Base-by-base conservation (phyloP, 225 moss, liverwort and hornwort species). In the Pleurozium schreberi region DNA sequence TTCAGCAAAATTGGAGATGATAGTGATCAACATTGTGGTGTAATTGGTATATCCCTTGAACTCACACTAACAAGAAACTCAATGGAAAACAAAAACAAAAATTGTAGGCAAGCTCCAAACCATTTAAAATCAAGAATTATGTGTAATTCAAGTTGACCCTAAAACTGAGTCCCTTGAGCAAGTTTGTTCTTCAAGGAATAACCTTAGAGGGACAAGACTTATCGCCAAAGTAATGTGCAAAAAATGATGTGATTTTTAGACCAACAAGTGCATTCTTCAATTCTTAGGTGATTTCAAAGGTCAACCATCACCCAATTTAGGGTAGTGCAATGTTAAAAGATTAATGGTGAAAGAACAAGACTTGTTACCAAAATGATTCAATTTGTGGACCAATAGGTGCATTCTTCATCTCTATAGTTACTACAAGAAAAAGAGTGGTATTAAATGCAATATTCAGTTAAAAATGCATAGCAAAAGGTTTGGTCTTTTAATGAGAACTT, bases 121-220 rank as follows among this genome's bases (percentile, higher is more conserved):
- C 5, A 43, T 43, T 42, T 27, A 15, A 43, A 71, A 43, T 9
- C 2, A 43, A 71, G 1, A 71, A 43, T 14, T 71, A 16, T 27
- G 9, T 27, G 6, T 43, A 43, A 28, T 71, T 71, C 1, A 27
- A 2, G 3, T 27, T 3, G 3, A 27, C 3, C 43, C 16, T 71
- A 43, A 71, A 68, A 71, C 15, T 27, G 43, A 7, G 16, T 16
- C 5, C 9, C 0, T 16, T 0, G 1, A 1, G 1, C 1, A 40
- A 40, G 0, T 69, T 18, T 55, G 9, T 42, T 3, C 0, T 3
- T 1, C 5, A 27, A 43, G 2, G 1, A 1, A 27, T 15, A 43
- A 27, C 5, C 15, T 3, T 42, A 1, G 45, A 45, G 30, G 0
- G 4, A 30, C 11, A 7, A 47, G 18, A 31, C 12, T 19, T 47